These are phyloP conservation scores for Tolypocladium tropicale DNA, from an alignment of 2,329 filamentous ascomycete genomes.

Conservation along the genomic window DNA sequence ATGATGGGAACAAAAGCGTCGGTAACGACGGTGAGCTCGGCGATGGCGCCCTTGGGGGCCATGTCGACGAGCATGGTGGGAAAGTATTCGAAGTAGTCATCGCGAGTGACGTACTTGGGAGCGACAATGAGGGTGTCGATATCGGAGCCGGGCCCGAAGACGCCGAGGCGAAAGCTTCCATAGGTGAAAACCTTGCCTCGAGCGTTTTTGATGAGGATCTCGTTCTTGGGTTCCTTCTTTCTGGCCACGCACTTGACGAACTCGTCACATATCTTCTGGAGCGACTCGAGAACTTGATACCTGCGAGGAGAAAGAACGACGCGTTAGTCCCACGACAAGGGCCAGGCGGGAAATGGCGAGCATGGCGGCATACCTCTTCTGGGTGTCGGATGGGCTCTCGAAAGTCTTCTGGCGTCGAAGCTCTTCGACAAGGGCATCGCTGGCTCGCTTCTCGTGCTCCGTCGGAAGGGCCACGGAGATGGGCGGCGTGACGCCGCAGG, in stretches of 20 bases:
- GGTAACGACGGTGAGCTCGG: constrained; percentile 73
- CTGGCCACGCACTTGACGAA: constrained; percentile 77
- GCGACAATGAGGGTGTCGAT: constrained; percentile 93
- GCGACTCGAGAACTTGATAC: constrained; percentile 59
- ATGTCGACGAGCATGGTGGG: constrained; percentile 69
- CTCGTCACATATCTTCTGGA: constrained; percentile 73
- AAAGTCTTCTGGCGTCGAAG: constrained; percentile 87
- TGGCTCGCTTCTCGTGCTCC: constrained; percentile 63
- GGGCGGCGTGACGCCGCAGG: constrained; percentile 66
- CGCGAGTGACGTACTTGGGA: constrained; percentile 76
- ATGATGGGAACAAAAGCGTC: constrained; percentile 96
- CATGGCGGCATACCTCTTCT: constrained; percentile 53
- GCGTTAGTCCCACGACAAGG: neutral
- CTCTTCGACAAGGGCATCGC: constrained; percentile 71
- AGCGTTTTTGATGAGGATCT: constrained; percentile 69
- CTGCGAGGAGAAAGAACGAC: constrained; percentile 27
- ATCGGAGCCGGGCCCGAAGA: constrained; percentile 91
- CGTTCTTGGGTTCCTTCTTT: constrained; percentile 60
- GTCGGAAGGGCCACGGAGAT: constrained; percentile 72
- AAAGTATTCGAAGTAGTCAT: constrained; percentile 88
- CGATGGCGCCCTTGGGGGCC: constrained; percentile 68
- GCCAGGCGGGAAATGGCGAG: neutral
- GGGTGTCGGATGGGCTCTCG: constrained; percentile 71
- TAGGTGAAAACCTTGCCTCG: constrained; percentile 93
- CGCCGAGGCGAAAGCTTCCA: constrained; percentile 88